Conservation (phyloP, 768 basidiomycete species). For the Auriscalpium vulgare region DNA sequence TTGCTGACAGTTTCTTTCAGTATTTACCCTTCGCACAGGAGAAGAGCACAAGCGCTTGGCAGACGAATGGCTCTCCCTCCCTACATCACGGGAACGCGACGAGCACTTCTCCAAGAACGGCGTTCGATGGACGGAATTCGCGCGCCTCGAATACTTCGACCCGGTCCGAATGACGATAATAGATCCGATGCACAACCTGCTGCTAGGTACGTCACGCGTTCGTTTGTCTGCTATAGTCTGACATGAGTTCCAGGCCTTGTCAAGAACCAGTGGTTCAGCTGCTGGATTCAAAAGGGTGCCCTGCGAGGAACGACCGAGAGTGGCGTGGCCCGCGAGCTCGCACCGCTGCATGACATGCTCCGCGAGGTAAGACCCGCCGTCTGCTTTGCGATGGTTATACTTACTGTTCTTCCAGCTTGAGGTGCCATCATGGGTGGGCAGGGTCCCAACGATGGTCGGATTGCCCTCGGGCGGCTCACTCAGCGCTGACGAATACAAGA, state of each 20-base stretch:
- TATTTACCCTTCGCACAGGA: no score
- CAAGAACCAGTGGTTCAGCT: constrained; percentile 20
- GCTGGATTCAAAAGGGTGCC: constrained; percentile 14
- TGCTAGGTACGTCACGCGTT: background rate
- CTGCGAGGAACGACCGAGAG: background rate
- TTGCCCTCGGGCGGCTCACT: constrained; percentile 25
- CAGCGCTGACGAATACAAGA: constrained; percentile 24
- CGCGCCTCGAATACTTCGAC: constrained; percentile 11
- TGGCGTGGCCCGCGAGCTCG: background rate
- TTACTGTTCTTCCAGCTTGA: constrained; percentile 17
- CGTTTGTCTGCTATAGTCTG: no score
- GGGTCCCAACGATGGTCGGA: constrained; percentile 20
- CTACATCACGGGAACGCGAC: background rate
- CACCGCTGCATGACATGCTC: background rate
- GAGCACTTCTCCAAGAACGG: constrained; percentile 3
- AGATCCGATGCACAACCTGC: constrained; percentile 14
- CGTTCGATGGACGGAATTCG: constrained; percentile 10
- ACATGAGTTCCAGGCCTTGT: constrained; percentile 14
- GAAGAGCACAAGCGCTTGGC: background rate
- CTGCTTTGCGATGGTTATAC: background rate
- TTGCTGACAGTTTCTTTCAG: no score
- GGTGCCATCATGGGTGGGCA: constrained; percentile 21
- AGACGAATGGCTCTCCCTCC: background rate
- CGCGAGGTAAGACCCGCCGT: background rate
- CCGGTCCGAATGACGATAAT: constrained; percentile 8